Evolutionary conservation across 208 protist genomes (phyloP).

Genomic region (Wallacemonas sp.): DNA sequence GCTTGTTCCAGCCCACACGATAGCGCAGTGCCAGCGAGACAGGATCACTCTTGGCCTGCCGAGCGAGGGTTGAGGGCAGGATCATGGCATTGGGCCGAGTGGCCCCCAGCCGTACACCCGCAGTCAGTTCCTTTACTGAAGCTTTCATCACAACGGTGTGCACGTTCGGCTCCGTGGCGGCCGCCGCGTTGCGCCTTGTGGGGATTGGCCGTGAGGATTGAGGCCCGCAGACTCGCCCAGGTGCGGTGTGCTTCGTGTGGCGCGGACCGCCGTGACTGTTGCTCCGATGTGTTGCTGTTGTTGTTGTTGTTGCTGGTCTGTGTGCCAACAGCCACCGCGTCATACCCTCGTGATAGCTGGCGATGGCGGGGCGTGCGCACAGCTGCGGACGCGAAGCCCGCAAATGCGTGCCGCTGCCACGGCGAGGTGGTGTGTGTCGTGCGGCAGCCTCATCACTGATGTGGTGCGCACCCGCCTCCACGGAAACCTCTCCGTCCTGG

Average conservation of each 20-base stretch:
- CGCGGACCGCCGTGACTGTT: no score
- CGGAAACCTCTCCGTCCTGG: background rate
- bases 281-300: no score
- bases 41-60: slow-evolving; percentile 19
- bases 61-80: slow-evolving; percentile 24
- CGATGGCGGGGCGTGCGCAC: background rate
- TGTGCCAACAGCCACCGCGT: background rate
- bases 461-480: no score
- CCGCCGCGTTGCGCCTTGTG: slow-evolving; percentile 18
- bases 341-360: background rate
- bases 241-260: background rate
- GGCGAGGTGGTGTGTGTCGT: no score
- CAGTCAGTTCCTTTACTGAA: slow-evolving; percentile 9
- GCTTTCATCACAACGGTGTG: slow-evolving; percentile 19
- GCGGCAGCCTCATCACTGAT: no score
- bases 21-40: slow-evolving; percentile 27
- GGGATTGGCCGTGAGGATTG: slow-evolving; percentile 14
- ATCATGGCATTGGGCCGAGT: background rate
- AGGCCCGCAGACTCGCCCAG: background rate
- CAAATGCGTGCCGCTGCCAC: no score
- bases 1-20: slow-evolving; percentile 21
- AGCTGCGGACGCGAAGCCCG: no score
- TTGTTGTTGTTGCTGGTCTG: no score
- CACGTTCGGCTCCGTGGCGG: slow-evolving; percentile 21
- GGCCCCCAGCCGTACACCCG: slow-evolving; percentile 6